Evolutionary conservation across 2,329 filamentous ascomycete genomes (phyloP).

Genomic region (Xenosphaeropsis pyriputrescens): DNA sequence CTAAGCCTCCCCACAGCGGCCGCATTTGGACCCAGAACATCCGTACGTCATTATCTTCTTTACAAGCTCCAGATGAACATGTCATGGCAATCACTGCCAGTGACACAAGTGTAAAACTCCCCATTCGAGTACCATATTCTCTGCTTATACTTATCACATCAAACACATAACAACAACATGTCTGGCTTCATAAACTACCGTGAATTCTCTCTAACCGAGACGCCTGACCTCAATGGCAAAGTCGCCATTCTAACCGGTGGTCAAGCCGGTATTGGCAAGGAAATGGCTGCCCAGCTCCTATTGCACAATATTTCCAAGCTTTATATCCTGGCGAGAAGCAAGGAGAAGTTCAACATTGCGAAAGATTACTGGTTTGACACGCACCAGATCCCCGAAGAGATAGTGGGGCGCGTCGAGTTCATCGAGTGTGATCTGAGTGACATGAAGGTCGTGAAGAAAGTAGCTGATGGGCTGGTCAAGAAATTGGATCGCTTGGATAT

Average conservation of each 20-base stretch:
- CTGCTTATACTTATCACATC: no score
- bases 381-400: constrained; percentile 3
- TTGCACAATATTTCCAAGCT: constrained; percentile 15
- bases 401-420: constrained; percentile 10
- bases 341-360: constrained; percentile 8
- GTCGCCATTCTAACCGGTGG: constrained; percentile 72
- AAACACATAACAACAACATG: constrained; percentile 7
- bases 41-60: no score
- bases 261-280: constrained; percentile 54
- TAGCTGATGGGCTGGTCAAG: constrained; percentile 9
- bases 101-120: no score
- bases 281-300: constrained; percentile 17
- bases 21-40: no score
- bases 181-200: constrained; percentile 13
- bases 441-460: constrained; percentile 11
- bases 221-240: constrained; percentile 59
- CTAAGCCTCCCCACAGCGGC: no score
- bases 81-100: no score
- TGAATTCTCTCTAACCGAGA: constrained; percentile 15
- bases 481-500: constrained; percentile 16
- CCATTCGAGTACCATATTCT: no score
- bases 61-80: no score
- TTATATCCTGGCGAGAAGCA: constrained; percentile 15
- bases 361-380: background rate
- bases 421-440: constrained; percentile 18